A percentile compares a stretch with the other conserved stretches of the same genome.
Conservation (phyloP, 2,329 filamentous ascomycete genomes). For the Sporothrix curviconia region DNA sequence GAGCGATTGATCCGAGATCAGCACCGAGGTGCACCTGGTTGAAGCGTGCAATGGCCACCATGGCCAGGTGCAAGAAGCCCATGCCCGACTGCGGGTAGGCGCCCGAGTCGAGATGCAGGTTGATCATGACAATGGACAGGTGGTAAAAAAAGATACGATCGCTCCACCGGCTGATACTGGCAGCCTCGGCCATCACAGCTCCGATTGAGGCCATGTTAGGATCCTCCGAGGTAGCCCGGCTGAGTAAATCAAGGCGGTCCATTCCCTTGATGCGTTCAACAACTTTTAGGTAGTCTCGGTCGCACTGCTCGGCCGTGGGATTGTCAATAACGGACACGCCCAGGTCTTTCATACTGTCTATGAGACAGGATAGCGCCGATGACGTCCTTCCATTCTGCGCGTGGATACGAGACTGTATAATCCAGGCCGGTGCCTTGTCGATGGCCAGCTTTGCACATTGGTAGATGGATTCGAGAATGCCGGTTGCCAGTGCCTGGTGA, state of each 20-base stretch:
- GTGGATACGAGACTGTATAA: slow-evolving; percentile 73
- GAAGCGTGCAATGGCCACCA: slow-evolving; percentile 62
- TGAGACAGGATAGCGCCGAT: slow-evolving; percentile 62
- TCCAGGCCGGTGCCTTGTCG: slow-evolving; percentile 78
- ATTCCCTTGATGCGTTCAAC: slow-evolving; percentile 53
- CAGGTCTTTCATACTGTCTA: slow-evolving; percentile 63
- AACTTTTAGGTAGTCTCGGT: slow-evolving; percentile 62
- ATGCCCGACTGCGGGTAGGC: slow-evolving; percentile 63
- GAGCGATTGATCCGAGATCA: slow-evolving; percentile 55
- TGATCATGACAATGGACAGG: slow-evolving; percentile 58
- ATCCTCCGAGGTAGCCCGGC: slow-evolving; percentile 39
- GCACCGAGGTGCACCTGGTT: slow-evolving; percentile 62
- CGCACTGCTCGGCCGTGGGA: slow-evolving; percentile 69
- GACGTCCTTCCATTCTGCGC: slow-evolving; percentile 66
- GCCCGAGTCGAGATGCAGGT: slow-evolving; percentile 57
- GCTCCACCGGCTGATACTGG: slow-evolving; percentile 67
- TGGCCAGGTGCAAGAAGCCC: slow-evolving; percentile 61
- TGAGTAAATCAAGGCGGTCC: slow-evolving; percentile 43
- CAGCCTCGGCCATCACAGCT: slow-evolving; percentile 63
- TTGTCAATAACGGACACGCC: slow-evolving; percentile 59
- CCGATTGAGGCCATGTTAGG: slow-evolving; percentile 56
- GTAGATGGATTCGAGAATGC: slow-evolving; percentile 65
- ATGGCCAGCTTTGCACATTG: slow-evolving; percentile 61
- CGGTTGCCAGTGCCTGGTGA: slow-evolving; percentile 59
- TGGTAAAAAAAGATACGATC: slow-evolving; percentile 68